These are phyloP conservation scores for Aspergillus chevalieri DNA, from an alignment of 2,329 filamentous ascomycete genomes.

Conservation along the genomic window DNA sequence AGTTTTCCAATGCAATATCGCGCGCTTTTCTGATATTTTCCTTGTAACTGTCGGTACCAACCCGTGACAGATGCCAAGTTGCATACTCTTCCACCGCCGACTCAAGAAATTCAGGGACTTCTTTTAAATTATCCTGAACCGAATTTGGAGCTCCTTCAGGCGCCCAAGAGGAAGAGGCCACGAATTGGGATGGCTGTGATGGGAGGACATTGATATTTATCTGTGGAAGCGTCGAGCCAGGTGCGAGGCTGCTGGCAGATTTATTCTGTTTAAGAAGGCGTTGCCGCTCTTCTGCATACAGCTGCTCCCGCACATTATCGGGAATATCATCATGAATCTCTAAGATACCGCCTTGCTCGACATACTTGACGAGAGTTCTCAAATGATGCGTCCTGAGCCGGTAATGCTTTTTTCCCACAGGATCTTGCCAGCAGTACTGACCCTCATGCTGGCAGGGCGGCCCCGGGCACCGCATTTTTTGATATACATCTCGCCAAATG, in stretches of 20 bases:
- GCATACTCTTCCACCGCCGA: no score
- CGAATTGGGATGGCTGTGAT: conserved; percentile 7
- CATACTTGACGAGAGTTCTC: conserved; percentile 22
- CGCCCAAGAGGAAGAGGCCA: conserved; percentile 3
- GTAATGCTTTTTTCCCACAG: conserved; percentile 28
- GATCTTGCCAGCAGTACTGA: conserved; percentile 29
- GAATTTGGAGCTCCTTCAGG: no score
- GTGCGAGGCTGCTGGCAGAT: conserved; percentile 6
- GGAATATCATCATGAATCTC: conserved; percentile 10
- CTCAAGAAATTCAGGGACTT: no score
- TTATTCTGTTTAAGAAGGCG: conserved; percentile 16
- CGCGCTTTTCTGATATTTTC: no score
- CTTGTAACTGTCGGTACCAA: no score
- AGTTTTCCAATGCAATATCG: no score
- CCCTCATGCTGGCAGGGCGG: conserved; percentile 19
- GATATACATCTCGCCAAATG: no score
- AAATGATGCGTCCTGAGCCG: conserved; percentile 24
- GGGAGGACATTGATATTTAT: conserved; percentile 28
- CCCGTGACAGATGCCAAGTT: no score
- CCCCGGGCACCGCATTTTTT: no score
- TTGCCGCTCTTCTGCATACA: conserved; percentile 13
- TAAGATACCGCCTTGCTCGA: conserved; percentile 11
- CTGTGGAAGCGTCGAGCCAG: conserved; percentile 14
- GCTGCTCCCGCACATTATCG: conserved; percentile 4
- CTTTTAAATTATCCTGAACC: no score